These are phyloP conservation scores for Sequoia sempervirens DNA, from an alignment of 75 land plant species.

Conservation along the genomic window DNA sequence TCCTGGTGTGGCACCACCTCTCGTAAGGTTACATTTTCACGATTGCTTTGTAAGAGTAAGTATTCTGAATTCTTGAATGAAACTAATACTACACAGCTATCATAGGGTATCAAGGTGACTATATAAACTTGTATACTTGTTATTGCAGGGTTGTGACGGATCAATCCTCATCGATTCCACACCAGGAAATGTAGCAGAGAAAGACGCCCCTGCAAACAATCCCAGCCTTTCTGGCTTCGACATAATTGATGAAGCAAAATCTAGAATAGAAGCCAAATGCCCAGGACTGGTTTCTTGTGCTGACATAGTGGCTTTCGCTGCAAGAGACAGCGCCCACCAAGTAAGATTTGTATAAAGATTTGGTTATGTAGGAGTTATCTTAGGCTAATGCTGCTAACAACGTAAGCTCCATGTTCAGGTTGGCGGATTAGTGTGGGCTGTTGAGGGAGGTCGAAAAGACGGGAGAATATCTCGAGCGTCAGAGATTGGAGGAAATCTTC, in stretches of 20 bases:
- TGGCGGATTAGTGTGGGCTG: conserved; percentile 13
- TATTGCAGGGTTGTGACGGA: background rate
- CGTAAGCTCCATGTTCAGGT: background rate
- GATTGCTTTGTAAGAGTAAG: conserved; percentile 23
- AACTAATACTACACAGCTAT: background rate
- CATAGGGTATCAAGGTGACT: background rate
- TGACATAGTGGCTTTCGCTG: conserved; percentile 25
- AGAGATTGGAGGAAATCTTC: conserved; percentile 40
- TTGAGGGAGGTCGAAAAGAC: conserved; percentile 66
- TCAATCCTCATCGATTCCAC: conserved; percentile 14
- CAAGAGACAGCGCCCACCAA: conserved; percentile 33
- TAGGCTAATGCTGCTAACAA: too few relatives aligned
- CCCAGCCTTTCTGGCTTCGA: conserved; percentile 26
- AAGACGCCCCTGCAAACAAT: conserved; percentile 19
- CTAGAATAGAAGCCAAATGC: conserved; percentile 14
- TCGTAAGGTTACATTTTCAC: conserved; percentile 19
- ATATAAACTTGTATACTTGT: background rate
- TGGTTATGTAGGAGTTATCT: too few relatives aligned
- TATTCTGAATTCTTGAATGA: background rate
- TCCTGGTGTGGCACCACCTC: conserved; percentile 5
- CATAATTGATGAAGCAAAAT: conserved; percentile 24
- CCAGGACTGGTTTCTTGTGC: conserved; percentile 24
- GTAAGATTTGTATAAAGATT: background rate
- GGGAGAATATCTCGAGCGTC: conserved; percentile 51
- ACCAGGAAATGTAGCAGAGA: conserved; percentile 18